A percentile compares a stretch with the other conserved stretches of the same genome.
phyloP scores from a whole-genome alignment of 495 filamentous ascomycete species.

The Annulohypoxylon nitens region DNA sequence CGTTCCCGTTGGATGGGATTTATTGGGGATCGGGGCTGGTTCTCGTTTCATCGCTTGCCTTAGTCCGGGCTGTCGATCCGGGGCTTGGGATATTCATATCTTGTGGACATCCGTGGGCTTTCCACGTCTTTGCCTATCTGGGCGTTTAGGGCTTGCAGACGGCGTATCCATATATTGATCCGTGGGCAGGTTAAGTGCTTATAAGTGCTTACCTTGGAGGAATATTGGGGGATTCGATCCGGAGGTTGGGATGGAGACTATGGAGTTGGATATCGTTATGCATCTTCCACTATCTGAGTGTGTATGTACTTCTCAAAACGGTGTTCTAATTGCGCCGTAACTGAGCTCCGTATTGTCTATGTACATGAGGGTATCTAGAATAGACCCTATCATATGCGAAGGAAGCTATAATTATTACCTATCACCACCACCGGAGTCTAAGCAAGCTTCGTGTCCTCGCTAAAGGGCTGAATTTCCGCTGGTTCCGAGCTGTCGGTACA shows the following conservation, averaged over 20 bases:
- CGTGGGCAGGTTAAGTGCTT: not conserved
- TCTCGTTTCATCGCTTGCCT: conserved; percentile 11
- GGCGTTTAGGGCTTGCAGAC: not conserved
- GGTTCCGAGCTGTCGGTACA: conserved; percentile 39
- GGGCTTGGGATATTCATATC: conserved; percentile 1
- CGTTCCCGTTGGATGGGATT: not conserved
- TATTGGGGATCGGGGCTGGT: conserved; percentile 10
- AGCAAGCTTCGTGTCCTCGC: conserved; percentile 15
- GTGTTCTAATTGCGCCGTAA: conserved; percentile 27
- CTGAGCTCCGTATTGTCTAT: conserved; percentile 29
- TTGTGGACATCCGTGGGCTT: not conserved
- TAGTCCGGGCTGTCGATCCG: conserved; percentile 10
- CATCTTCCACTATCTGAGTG: not conserved
- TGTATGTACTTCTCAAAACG: conserved; percentile 27
- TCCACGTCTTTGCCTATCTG: not conserved
- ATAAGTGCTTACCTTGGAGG: not conserved
- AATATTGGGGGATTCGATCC: conserved; percentile 7
- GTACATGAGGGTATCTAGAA: conserved; percentile 2
- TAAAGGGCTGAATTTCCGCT: conserved; percentile 22
- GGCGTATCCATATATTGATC: not conserved
- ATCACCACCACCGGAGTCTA: not conserved
- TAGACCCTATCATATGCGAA: not conserved
- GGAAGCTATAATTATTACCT: not conserved
- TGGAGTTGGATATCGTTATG: not conserved
- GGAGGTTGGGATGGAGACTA: not conserved